Conservation (phyloP, 345 rosid genomes). For the Chamaenerion angustifolium region DNA sequence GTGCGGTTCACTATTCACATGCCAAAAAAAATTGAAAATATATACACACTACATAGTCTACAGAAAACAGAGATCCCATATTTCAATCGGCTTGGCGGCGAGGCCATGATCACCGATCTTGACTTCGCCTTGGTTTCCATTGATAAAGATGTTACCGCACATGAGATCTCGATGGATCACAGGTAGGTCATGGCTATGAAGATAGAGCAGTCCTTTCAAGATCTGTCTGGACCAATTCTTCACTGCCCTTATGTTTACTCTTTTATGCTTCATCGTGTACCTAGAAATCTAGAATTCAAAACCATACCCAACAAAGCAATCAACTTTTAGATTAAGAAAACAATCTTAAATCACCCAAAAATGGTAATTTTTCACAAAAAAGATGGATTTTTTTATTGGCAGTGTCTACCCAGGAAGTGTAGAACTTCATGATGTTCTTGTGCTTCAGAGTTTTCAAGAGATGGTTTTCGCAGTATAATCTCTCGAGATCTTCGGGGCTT, state of each 20-base stretch:
- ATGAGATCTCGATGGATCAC: too few relatives aligned
- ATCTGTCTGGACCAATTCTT: constrained; percentile 95
- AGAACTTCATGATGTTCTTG: constrained; percentile 78
- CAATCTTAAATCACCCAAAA: constrained; percentile 3
- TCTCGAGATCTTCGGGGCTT: constrained; percentile 88
- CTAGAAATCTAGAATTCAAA: constrained; percentile 22
- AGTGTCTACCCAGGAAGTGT: constrained; percentile 83
- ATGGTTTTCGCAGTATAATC: constrained; percentile 88
- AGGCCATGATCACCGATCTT: constrained; percentile 97
- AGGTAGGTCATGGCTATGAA: too few relatives aligned
- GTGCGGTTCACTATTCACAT: too few relatives aligned
- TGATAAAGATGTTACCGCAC: too few relatives aligned
- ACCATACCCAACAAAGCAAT: constrained; percentile 5
- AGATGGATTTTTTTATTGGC: constrained; percentile 20
- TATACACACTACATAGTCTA: too few relatives aligned
- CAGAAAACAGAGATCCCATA: too few relatives aligned
- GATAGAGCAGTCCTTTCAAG: constrained; percentile 67
- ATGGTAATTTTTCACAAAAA: neutral
- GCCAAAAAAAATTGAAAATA: too few relatives aligned
- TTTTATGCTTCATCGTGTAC: constrained; percentile 71
- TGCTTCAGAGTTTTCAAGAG: constrained; percentile 87
- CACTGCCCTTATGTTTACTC: constrained; percentile 78
- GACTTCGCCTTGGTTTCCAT: too few relatives aligned
- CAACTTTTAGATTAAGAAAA: neutral
- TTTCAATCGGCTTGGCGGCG: too few relatives aligned